Base-by-base conservation (phyloP, 2,329 filamentous ascomycete genomes). In the Lasiodiplodia gonubiensis region DNA sequence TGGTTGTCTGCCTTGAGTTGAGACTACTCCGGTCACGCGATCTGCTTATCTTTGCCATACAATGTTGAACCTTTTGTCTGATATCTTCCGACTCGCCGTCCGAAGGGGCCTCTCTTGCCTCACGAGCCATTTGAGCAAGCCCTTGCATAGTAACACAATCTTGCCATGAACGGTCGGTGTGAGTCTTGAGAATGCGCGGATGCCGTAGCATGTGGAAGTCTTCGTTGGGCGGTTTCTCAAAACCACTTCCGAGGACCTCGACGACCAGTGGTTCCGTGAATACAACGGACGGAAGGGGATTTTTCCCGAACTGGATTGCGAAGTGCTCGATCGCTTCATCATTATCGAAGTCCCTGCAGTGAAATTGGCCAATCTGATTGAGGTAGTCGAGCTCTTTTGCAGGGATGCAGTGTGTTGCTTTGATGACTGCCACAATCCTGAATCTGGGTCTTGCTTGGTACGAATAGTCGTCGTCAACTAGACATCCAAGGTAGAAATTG, bases 161-260 rank as follows among this genome's bases (percentile, higher is more conserved):
- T 25, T 84, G 81, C 74, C 87, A 91, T 2, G 86, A 86, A 27
- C 93, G 85, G 75, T 97, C 93, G 69, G 85, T 86, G 72, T 97
- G 92, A 11, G 96, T 83, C 73, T 94, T 96, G 67, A 87, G 84
- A 3, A 94, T 87, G 2, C 86, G 83, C 1, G 93, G 91, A 73
- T 97, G 96, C 1, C 93, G 86, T 64, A 93, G 86, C 68, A 89
- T 89, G 82, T 88, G 93, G 73, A 91, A 93, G 1, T 84, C 84
- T 16, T 87, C 88, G 72, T 90, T 89, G 4, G 87, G 85, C 2
- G 86, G 84, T 73, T 90, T 92, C 68, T 93, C 90, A 71, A 93
- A 97, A 0, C 90, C 89, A 69, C 92, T 92, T 64, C 92, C 94
- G 27, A 91, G 84, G 68, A 97, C 82, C 71, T 97, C 94, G 67